These are phyloP conservation scores for Penicillium nucicola DNA, from an alignment of 495 filamentous ascomycete species.

Conservation along the genomic window DNA sequence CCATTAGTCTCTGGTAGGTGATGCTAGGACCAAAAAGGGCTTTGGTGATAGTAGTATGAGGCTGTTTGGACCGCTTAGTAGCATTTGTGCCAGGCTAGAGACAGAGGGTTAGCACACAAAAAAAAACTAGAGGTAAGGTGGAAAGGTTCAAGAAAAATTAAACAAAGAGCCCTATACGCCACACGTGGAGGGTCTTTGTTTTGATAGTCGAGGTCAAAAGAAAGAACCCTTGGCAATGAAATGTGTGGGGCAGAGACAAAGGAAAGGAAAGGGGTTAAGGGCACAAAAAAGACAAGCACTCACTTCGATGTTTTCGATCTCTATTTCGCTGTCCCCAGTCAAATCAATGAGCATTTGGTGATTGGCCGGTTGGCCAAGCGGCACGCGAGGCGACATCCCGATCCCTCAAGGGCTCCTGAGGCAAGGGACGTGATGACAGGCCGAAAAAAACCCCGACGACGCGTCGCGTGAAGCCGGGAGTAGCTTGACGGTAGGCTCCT, in stretches of 20 bases:
- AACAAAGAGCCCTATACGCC: no score
- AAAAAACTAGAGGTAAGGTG: no score
- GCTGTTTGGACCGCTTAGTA: no score
- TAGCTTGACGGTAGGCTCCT: no score
- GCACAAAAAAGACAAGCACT: neutral
- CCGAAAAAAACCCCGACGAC: no score
- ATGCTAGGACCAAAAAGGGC: conserved; percentile 2
- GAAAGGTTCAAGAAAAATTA: no score
- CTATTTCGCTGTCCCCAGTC: neutral
- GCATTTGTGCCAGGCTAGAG: no score
- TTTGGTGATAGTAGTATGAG: neutral
- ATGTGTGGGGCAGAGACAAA: neutral
- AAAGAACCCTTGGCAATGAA: neutral
- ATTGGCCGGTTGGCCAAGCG: neutral
- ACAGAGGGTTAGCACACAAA: no score
- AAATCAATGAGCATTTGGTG: neutral
- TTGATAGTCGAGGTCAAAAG: neutral
- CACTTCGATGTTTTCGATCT: neutral
- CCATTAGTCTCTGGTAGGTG: neutral
- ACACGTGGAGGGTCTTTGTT: neutral
- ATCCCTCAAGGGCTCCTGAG: no score
- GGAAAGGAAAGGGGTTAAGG: neutral
- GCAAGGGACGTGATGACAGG: no score
- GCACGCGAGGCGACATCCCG: neutral
- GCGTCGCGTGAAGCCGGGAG: no score